phyloP scores from a whole-genome alignment of 2,329 filamentous ascomycete genomes.

The Westerdykella aurantiaca region DNA sequence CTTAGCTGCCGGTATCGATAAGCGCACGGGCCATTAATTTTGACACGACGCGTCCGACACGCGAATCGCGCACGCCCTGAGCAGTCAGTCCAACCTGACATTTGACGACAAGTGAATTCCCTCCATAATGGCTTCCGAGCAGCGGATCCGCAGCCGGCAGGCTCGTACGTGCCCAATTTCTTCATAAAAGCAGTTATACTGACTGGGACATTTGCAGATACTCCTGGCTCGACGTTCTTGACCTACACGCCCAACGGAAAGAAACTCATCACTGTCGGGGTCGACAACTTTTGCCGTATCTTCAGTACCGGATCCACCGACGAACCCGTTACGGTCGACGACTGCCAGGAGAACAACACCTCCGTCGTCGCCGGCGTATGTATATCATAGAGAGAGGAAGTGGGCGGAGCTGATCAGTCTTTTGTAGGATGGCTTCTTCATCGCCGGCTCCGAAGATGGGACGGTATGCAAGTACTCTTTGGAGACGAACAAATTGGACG shows the following conservation, averaged over 20 bases:
- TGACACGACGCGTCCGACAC: not conserved
- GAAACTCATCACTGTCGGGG: constrained; percentile 83
- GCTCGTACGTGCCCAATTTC: constrained; percentile 22
- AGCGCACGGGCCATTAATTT: not conserved
- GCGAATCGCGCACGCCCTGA: not conserved
- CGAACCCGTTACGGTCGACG: constrained; percentile 87
- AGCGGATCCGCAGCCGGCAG: constrained; percentile 26
- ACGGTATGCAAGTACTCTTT: constrained; percentile 94
- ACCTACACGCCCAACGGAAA: constrained; percentile 85
- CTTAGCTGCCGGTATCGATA: not conserved
- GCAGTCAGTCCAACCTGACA: not conserved
- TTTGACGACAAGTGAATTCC: too few relatives aligned
- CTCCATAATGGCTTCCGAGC: constrained; percentile 11
- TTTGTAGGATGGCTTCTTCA: constrained; percentile 67
- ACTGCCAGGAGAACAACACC: constrained; percentile 80
- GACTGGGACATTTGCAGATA: constrained; percentile 50
- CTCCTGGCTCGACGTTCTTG: constrained; percentile 78
- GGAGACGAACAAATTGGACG: constrained; percentile 65
- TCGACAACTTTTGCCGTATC: constrained; percentile 87
- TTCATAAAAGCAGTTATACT: not conserved
- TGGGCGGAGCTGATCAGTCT: constrained; percentile 7
- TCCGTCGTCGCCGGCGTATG: constrained; percentile 65
- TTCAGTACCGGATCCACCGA: constrained; percentile 89
- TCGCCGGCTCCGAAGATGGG: constrained; percentile 88
- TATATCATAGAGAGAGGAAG: constrained; percentile 1